These are phyloP conservation scores for Trifolium fragiferum DNA, from an alignment of 306 rosid species.

Conservation along the genomic window DNA sequence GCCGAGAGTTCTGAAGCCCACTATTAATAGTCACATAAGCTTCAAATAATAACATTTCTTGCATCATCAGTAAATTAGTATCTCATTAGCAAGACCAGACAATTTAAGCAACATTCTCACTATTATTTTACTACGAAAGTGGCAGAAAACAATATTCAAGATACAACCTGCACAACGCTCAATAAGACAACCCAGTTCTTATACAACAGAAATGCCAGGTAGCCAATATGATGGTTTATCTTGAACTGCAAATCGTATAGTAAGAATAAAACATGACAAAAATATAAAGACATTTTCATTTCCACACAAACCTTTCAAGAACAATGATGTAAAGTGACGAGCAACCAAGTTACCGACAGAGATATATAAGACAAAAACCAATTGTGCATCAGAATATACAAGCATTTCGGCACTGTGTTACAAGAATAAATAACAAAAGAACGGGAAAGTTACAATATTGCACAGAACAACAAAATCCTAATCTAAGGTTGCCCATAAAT, in stretches of 20 bases:
- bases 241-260: neutral
- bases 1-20: neutral
- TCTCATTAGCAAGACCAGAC: neutral
- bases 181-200: neutral
- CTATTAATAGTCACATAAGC: neutral
- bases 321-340: conserved; percentile 35
- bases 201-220: neutral
- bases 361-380: conserved; percentile 39
- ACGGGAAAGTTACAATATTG: conserved; percentile 36
- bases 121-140: neutral
- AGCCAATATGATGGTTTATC: neutral
- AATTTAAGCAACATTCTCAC: neutral
- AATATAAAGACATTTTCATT: conserved; percentile 29
- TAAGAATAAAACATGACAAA: neutral
- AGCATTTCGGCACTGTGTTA: conserved; percentile 35
- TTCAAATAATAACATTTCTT: neutral
- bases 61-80: neutral
- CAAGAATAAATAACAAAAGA: conserved; percentile 34
- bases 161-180: neutral
- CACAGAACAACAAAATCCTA: conserved; percentile 40
- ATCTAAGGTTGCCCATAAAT: conserved; percentile 18
- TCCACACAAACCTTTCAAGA: conserved; percentile 15
- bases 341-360: conserved; percentile 27
- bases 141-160: neutral
- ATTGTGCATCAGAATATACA: conserved; percentile 38